Base-by-base conservation (phyloP, 108 stramenopile species). In the Pelagomonas calceolata region DNA sequence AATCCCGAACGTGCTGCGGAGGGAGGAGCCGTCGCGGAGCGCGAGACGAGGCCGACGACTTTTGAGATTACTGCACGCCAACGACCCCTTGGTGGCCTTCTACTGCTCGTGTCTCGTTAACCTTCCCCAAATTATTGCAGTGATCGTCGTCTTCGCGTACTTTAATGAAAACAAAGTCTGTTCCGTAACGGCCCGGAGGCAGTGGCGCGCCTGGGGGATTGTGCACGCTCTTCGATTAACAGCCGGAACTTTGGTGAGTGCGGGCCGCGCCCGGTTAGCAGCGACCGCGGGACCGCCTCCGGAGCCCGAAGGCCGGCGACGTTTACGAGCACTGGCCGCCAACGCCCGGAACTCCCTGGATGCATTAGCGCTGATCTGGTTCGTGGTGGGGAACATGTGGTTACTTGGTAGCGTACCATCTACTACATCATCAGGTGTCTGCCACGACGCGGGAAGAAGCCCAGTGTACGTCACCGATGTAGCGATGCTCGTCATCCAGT, bases 351-450 rank as follows among this genome's bases (percentile, higher is more conserved):
- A 75, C 7, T 46, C 75, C 0, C 30, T 83, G 29, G 82, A 83
- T 10, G 79, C 46, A 4, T 45, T 81, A 7, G 81, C 78, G 15
- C 76, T 83, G 17, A 64, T 77, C 30, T 83, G 82, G 82, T 81
- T 83, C 78, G 76, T 83, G 32, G 66, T 82, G 71, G 82, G 82
- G 0, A 79, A 83, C 60, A 43, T 83, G 37, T 83, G 82, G 82
- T 34, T 83, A 37, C 75, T 82, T 33, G 71, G 80, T 4, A n/a
- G n/a, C n/a, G n/a, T n/a, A n/a, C n/a, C n/a, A n/a, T n/a, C n/a
- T n/a, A n/a, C n/a, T n/a, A n/a, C n/a, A n/a, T n/a, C n/a, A n/a
- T n/a, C n/a, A n/a, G 69, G 68, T 18, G 69, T 37, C 0, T 77
- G 76, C 60, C 34, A 33, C 64, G 33, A 74, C 30, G 67, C 71